phyloP scores from a whole-genome alignment of 148 eudicot species.

The Rhododendron henanense region DNA sequence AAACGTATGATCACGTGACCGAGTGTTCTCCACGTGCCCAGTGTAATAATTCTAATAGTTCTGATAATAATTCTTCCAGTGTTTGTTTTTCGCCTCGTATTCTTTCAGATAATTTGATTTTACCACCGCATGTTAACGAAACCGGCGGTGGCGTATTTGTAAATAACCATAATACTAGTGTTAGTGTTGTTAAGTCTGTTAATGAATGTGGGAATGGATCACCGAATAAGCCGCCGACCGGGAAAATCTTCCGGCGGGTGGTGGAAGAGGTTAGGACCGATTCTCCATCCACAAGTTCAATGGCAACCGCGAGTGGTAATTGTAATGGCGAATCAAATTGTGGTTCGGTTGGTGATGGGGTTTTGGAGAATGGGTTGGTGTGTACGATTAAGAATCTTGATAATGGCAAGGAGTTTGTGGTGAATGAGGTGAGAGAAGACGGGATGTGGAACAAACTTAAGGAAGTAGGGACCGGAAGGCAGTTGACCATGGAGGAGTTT shows the following conservation, averaged over 20 bases:
- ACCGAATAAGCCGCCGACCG: constrained; percentile 43
- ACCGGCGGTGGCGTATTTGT: constrained; percentile 27
- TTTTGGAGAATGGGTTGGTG: constrained; percentile 24
- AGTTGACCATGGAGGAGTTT: constrained; percentile 93
- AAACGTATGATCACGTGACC: neutral
- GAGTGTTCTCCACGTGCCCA: constrained; percentile 1
- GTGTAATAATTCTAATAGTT: neutral
- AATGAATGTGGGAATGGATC: constrained; percentile 28
- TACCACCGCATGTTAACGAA: constrained; percentile 3
- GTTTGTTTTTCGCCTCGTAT: constrained; percentile 20
- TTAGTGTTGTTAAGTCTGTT: constrained; percentile 27
- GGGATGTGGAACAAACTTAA: constrained; percentile 77
- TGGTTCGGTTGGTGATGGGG: constrained; percentile 25
- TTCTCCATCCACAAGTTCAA: neutral
- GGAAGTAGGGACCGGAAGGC: constrained; percentile 88
- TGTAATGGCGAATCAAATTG: constrained; percentile 20
- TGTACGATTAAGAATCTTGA: constrained; percentile 88
- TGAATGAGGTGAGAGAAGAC: constrained; percentile 83
- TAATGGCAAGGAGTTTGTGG: constrained; percentile 90
- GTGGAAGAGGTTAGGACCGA: constrained; percentile 32
- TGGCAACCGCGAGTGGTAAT: neutral
- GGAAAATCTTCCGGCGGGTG: constrained; percentile 24
- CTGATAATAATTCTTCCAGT: constrained; percentile 12
- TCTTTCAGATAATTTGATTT: constrained; percentile 43
- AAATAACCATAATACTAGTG: constrained; percentile 31